Evolutionary conservation across 2,329 filamentous ascomycete genomes (phyloP), one percentile per base, ranked within the genome.

Genomic region (Penicillium brevicompactum): DNA sequence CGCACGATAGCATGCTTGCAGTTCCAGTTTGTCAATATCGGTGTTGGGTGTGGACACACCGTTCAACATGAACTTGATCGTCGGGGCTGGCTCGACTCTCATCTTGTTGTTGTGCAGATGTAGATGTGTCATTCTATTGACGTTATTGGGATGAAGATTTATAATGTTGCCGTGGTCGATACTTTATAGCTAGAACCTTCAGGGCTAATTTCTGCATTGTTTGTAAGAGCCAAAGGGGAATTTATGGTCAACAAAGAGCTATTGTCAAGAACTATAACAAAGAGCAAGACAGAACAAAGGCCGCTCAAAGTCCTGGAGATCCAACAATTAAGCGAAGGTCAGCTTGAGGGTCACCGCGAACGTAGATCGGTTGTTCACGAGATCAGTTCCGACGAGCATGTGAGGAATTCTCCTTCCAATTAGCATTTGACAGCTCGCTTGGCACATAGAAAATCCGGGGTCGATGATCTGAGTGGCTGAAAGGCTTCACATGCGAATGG

Each of bases 401-500:
- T 44, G 42, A 44, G 22, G 5, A 31, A 3, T 41, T 7, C 4
- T 8, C 21, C 38, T 21, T 11, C 38, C 38, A 41, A 41, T 41
- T 24, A 7, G 21, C 3, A 32, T 40, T 16, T 22, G 14, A 30
- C 18, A 49, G 24, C 31, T 13, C 8, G 34, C 34, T 13, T 37
- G 34, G 34, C 13, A 4, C 2, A 14, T 34, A 37, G 3, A 14
- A 27, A 41, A 16, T 32, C 44, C 9, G 30, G 11, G 37, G 48
- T 57, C 49, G 49, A 71, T 56, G 40, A 27, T 18, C 22, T 41
- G 18, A 43, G n/a, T 53, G 50, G 50, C 27, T 44, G 18, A 48
- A 18, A 10, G 30, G 37, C 38, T 59, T 65, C 59, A 65, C 58
- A 62, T 61, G 59, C 51, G 41, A 52, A 50, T n/a, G 45, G 34